Base-by-base conservation (phyloP, 495 filamentous ascomycete genomes). In the Neurospora hispaniola region DNA sequence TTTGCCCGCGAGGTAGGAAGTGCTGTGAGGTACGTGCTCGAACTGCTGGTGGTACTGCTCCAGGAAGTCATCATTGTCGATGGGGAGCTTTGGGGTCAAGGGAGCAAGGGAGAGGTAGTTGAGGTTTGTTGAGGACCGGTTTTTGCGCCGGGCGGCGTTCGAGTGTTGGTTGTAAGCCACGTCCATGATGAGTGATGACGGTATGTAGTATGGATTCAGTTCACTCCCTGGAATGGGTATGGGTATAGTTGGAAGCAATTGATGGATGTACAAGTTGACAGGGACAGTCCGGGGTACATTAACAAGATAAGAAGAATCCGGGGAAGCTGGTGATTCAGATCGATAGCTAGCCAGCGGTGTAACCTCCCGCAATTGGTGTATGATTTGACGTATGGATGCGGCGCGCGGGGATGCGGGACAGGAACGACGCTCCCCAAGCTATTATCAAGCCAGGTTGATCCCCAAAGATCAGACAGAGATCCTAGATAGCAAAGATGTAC, bases 81-180 rank as follows among this genome's bases (percentile, higher is more conserved):
- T 83, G 70, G 90, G 89, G 73, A 90, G 87, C 79, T 85, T 87
- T 69, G 90, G 87, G 18, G 89, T 91, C 23, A 93, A 83, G 72
- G 90, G 90, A 41, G 89, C 87, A 69, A 92, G 85, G 35, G 89
- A 89, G 74, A 87, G 81, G 74, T 87, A 84, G 70, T 85, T 83
- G 72, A 85, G 77, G 77, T 84, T 84, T 27, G 80, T 83, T 69
- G 80, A 77, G 8, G 85, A 86, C 44, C 83, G 81, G 70, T 80
- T 83, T 77, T 86, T 82, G 54, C 84, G 81, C 71, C 84, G 79
- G 35, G 82, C 79, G 59, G 83, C 80, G 74, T 81, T 81, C 70
- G 84, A 80, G 76, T 86, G 84, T 44, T 86, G 85, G 71, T 86
- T 86, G 77, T 86, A 86, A 43, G 85, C 85, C 69, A 83, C 81